Percentiles rank a stretch among this genome's conserved stretches.
Conservation (phyloP, 805 yeast species). For the Kodamaea kaohsiungensis region DNA sequence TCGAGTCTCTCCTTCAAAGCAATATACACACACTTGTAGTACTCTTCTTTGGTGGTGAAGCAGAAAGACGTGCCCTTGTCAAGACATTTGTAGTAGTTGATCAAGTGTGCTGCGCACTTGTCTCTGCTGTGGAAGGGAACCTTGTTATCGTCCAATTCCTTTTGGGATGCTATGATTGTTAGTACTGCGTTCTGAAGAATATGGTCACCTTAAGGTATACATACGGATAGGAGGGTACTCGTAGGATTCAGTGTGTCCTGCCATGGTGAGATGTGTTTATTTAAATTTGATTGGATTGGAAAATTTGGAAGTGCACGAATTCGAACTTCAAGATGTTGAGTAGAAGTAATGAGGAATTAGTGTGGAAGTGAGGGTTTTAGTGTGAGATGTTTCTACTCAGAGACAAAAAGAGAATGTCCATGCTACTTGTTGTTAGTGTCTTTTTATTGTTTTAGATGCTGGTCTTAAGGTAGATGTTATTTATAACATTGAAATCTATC, state of each 20-base stretch:
- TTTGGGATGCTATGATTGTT: slow-evolving; percentile 18
- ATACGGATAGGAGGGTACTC: slow-evolving; percentile 18
- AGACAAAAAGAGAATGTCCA: too few relatives aligned
- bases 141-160: slow-evolving; percentile 41
- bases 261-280: slow-evolving; percentile 9
- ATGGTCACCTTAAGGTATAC: slow-evolving; percentile 4
- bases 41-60: slow-evolving; percentile 39
- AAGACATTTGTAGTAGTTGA: slow-evolving; percentile 44
- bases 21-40: slow-evolving; percentile 45
- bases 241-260: slow-evolving; percentile 14
- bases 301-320: neutral
- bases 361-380: neutral
- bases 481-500: too few relatives aligned
- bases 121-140: slow-evolving; percentile 48
- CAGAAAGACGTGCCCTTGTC: slow-evolving; percentile 46
- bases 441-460: too few relatives aligned
- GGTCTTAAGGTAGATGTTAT: too few relatives aligned
- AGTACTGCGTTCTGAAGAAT: slow-evolving; percentile 1
- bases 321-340: neutral
- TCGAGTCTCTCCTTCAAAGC: slow-evolving; percentile 43
- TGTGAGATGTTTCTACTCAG: too few relatives aligned
- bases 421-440: too few relatives aligned
- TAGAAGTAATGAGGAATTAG: too few relatives aligned
- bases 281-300: slow-evolving; percentile 9
- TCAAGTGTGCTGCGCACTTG: slow-evolving; percentile 44